Evolutionary conservation across 2,329 filamentous ascomycete species (phyloP), one percentile per base, ranked within the genome.

Genomic region (Phaeosphaeria sp.): DNA sequence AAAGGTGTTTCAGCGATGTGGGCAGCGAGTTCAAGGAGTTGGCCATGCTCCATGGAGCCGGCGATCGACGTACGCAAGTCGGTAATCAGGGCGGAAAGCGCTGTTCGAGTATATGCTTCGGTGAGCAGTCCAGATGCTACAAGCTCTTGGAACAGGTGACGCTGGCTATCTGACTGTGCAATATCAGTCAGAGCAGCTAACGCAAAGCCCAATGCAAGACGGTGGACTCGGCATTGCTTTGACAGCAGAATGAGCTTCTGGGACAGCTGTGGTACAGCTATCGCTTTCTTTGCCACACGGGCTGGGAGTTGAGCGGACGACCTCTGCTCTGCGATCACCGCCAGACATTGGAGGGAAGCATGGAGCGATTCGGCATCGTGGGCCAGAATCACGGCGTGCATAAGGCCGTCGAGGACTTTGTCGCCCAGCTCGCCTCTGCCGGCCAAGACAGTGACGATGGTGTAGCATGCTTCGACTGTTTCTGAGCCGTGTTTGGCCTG

Each of bases 391-490:
- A 97, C 86, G 62, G 93, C 92, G 69, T 96, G 91, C 92, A 98
- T 96, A 70, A 99, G 84, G 1, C 89, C 89, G 53, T 91, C 88
- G n/a, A 98, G 82, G 1, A 93, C 86, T 55, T 86, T 85, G 68
- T 98, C 93, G 47, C 90, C 87, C 15, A 98, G 83, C 48, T 86
- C 84, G 0, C 90, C 89, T 77, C 97, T 97, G 49, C 91, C 89
- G 6, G 92, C 93, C 60, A 98, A 85, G 49, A 98, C 88, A 6
- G 92, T 87, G 55, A 93, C 85, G 20, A 97, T 88, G 90, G 97
- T 97, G 76, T 97, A 98, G 56, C 91, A 93, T 17, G 90, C 93
- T 59, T 96, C 85, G 64, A 93, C 90, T 43, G 97, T 81, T 60
- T 94, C 91, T 0, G 92, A 86, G 0, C 89, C 88, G 59, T 90